A percentile compares a stretch with the other conserved stretches of the same genome.
Conservation (phyloP, 2,329 filamentous ascomycete genomes). For the Aspergillus felis region DNA sequence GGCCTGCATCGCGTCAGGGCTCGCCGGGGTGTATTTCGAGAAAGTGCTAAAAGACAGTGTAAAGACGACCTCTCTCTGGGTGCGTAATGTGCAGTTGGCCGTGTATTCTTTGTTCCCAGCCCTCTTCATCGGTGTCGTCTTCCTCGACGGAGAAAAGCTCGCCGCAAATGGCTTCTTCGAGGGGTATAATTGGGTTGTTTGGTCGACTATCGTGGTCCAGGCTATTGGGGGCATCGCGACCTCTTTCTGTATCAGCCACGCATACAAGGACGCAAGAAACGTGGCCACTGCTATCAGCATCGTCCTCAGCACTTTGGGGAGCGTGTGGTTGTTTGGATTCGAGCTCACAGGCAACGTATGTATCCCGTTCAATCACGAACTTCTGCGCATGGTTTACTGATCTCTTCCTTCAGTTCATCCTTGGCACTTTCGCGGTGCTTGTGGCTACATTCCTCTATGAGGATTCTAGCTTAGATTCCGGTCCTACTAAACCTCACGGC, state of each 20-base stretch:
- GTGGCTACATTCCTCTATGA: slow-evolving; percentile 83
- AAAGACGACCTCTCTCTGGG: slow-evolving; percentile 75
- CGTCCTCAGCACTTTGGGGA: slow-evolving; percentile 78
- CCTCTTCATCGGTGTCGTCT: slow-evolving; percentile 77
- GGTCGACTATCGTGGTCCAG: slow-evolving; percentile 78
- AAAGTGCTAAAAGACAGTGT: slow-evolving; percentile 87
- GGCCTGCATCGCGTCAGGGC: slow-evolving; percentile 74
- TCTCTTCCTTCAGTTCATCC: slow-evolving; percentile 60
- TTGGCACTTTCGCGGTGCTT: slow-evolving; percentile 76
- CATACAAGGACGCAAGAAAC: slow-evolving; percentile 89
- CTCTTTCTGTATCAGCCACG: slow-evolving; percentile 74
- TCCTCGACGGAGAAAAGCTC: slow-evolving; percentile 82
- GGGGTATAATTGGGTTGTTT: slow-evolving; percentile 90
- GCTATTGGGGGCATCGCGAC: slow-evolving; percentile 80
- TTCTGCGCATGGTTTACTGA: slow-evolving; percentile 8
- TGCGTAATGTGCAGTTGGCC: slow-evolving; percentile 88
- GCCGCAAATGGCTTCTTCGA: slow-evolving; percentile 84
- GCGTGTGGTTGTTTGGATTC: slow-evolving; percentile 81
- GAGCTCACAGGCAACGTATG: slow-evolving; percentile 68
- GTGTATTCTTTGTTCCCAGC: slow-evolving; percentile 92
- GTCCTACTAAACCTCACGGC: slow-evolving; percentile 43
- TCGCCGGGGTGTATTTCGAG: slow-evolving; percentile 68
- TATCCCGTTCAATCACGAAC: slow-evolving; percentile 16
- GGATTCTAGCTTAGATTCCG: slow-evolving; percentile 40
- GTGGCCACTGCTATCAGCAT: slow-evolving; percentile 92